These are phyloP conservation scores for Gossypium laxum DNA, from an alignment of 441 rosid species.

Conservation along the genomic window DNA sequence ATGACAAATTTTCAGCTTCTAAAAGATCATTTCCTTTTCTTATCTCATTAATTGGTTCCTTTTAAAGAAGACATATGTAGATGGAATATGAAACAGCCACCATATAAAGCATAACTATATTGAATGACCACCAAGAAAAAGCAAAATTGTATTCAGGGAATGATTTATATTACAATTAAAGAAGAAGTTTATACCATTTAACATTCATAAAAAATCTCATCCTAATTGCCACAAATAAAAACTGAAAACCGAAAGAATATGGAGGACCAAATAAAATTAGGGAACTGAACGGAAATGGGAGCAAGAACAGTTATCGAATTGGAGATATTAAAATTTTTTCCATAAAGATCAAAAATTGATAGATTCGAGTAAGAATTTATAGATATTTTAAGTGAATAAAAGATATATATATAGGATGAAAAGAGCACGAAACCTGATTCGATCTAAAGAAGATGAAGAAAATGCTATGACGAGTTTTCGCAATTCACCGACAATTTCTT, in stretches of 20 bases:
- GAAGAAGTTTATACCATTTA: neutral
- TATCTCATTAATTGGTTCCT: neutral
- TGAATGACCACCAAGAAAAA: neutral
- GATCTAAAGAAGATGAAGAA: slow-evolving; percentile 9
- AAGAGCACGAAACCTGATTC: slow-evolving; percentile 26
- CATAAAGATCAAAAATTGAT: neutral
- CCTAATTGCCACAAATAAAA: neutral
- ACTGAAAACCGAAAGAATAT: neutral
- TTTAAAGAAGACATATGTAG: neutral
- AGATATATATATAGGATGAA: neutral
- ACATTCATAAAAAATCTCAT: neutral
- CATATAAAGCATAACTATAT: neutral
- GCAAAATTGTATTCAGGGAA: neutral
- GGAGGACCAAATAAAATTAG: neutral
- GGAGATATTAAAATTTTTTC: neutral
- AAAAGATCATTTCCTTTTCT: neutral
- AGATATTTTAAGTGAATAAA: neutral
- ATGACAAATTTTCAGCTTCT: neutral
- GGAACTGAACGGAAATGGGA: neutral
- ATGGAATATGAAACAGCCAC: neutral
- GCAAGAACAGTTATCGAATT: neutral
- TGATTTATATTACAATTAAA: neutral
- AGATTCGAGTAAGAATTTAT: neutral
- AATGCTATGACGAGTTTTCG: neutral
- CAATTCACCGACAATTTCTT: neutral